Percentiles rank a stretch among this genome's conserved stretches.
Conservation (phyloP, 805 yeast genomes). For the Spathaspora sp. region DNA sequence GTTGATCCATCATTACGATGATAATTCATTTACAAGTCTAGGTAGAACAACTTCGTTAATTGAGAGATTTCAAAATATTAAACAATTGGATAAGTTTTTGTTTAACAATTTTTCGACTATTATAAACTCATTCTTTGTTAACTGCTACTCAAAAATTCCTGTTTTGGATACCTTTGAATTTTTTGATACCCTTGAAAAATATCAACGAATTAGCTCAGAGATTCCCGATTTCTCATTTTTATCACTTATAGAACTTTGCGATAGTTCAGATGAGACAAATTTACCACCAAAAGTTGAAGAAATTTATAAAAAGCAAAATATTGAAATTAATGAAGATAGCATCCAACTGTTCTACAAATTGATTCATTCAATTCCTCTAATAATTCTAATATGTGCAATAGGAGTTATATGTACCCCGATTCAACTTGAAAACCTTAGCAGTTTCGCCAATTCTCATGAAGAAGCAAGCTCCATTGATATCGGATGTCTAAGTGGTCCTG, state of each 20-base stretch:
- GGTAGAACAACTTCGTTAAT: conserved; percentile 7
- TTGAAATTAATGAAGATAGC: conserved; percentile 14
- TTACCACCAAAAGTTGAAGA: conserved; percentile 8
- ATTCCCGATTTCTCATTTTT: conserved; percentile 18
- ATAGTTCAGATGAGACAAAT: conserved; percentile 3
- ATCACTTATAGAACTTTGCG: conserved; percentile 9
- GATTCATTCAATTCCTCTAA: conserved; percentile 21
- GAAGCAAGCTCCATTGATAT: conserved; percentile 20
- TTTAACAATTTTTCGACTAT: conserved; percentile 12
- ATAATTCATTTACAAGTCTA: neutral
- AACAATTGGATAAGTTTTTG: conserved; percentile 18
- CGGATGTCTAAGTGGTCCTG: conserved; percentile 16
- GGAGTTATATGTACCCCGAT: conserved; percentile 29
- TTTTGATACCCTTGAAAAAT: conserved; percentile 25
- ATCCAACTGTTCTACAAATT: conserved; percentile 16
- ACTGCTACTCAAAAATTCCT: conserved; percentile 32
- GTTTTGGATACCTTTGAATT: conserved; percentile 25
- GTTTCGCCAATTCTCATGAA: conserved; percentile 21
- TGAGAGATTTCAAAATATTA: conserved; percentile 10
- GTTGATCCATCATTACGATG: conserved; percentile 13
- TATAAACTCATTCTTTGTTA: conserved; percentile 26
- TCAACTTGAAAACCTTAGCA: conserved; percentile 29
- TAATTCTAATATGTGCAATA: conserved; percentile 27
- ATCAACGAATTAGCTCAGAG: conserved; percentile 16
- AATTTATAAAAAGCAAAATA: conserved; percentile 12